Conservation (phyloP, 106 monocot species). For the Dendrobium nobile region DNA sequence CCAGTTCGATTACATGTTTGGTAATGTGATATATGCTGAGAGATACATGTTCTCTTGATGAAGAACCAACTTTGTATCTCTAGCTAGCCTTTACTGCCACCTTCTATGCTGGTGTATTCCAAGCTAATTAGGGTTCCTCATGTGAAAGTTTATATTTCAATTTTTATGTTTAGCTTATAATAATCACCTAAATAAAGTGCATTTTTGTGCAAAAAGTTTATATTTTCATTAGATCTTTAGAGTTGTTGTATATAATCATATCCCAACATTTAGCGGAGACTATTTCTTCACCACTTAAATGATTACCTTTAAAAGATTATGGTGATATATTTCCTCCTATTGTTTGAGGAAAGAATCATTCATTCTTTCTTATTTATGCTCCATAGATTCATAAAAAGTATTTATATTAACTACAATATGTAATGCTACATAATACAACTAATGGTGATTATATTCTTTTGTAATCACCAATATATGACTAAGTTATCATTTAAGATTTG, state of each 20-base stretch:
- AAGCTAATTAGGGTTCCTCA: constrained; percentile 63
- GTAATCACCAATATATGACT: too few species aligned
- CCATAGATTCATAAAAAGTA: too few species aligned
- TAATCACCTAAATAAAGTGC: background rate
- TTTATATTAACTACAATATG: too few species aligned
- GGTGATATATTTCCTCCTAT: too few species aligned
- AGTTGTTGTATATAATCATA: too few species aligned
- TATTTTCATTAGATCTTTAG: background rate
- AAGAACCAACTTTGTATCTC: constrained; percentile 49
- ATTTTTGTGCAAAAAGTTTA: background rate
- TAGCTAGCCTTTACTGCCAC: constrained; percentile 85
- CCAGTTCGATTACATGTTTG: constrained; percentile 74
- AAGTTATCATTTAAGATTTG: background rate
- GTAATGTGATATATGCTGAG: constrained; percentile 83
- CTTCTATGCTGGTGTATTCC: constrained; percentile 85
- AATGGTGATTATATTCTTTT: too few species aligned
- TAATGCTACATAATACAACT: too few species aligned
- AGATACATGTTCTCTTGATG: constrained; percentile 53
- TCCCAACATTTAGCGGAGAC: too few species aligned
- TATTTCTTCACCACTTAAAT: too few species aligned
- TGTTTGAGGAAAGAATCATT: too few species aligned
- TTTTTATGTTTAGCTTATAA: background rate
- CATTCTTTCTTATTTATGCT: too few species aligned
- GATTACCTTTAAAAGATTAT: too few species aligned
- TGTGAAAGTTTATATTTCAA: constrained; percentile 21